Evolutionary conservation across 306 rosid species (phyloP).

Genomic region (Acacia crassicarpa): DNA sequence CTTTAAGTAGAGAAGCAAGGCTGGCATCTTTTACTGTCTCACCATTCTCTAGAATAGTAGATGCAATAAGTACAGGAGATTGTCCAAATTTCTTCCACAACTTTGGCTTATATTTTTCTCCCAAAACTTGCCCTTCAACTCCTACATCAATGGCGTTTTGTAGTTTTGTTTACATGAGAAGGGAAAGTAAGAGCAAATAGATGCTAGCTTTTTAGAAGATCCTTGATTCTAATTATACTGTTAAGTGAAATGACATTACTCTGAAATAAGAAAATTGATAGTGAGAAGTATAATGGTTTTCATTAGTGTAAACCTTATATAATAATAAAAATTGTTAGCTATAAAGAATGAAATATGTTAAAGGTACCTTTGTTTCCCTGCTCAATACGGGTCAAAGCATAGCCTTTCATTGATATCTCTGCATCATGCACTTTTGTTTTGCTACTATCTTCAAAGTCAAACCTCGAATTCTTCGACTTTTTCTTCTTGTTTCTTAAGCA

Average conservation of each 20-base stretch:
- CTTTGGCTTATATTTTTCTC: slow-evolving; percentile 34
- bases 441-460: slow-evolving; percentile 34
- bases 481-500: slow-evolving; percentile 37
- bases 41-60: slow-evolving; percentile 54
- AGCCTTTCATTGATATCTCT: slow-evolving; percentile 32
- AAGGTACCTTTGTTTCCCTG: slow-evolving; percentile 40
- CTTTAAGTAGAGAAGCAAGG: slow-evolving; percentile 59
- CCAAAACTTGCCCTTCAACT: slow-evolving; percentile 31
- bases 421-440: slow-evolving; percentile 32
- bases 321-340: background rate
- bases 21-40: slow-evolving; percentile 42
- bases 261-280: background rate
- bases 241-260: background rate
- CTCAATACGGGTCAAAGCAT: slow-evolving; percentile 32
- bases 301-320: background rate
- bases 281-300: background rate
- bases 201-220: background rate
- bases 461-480: slow-evolving; percentile 44
- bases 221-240: background rate
- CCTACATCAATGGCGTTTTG: slow-evolving; percentile 33
- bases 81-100: slow-evolving; percentile 67
- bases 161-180: background rate
- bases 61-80: slow-evolving; percentile 62
- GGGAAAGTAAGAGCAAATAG: background rate
- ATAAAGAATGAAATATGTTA: background rate